Conservation (phyloP, 2,329 filamentous ascomycete species). For the Fusarium goolgardi region DNA sequence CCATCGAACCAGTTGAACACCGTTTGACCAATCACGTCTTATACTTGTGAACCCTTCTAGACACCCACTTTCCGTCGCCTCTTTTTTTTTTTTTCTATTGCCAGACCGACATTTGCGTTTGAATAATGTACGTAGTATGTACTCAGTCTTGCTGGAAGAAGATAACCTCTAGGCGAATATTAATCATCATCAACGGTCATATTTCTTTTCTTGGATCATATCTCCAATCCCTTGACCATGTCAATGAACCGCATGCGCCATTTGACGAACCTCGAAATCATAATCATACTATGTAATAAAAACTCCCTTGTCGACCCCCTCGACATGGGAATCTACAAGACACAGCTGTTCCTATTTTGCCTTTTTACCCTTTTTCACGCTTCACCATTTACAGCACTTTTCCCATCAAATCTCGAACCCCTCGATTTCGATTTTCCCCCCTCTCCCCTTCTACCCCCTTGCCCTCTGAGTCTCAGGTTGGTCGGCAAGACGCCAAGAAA, state of each 20-base stretch:
- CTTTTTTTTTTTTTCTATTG: conserved; percentile 22
- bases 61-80: conserved; percentile 35
- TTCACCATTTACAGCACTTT: conserved; percentile 28
- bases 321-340: conserved; percentile 44
- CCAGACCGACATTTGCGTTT: conserved; percentile 41
- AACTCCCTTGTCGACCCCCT: conserved; percentile 21
- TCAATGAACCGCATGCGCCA: conserved; percentile 14
- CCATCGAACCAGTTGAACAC: conserved; percentile 37
- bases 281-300: neutral
- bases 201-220: conserved; percentile 25
- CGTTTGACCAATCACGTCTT: conserved; percentile 39
- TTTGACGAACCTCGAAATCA: neutral
- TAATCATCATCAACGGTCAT: neutral
- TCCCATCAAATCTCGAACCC: conserved; percentile 22
- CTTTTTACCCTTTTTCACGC: conserved; percentile 12
- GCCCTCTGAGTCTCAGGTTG: conserved; percentile 44
- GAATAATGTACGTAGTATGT: neutral
- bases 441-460: conserved; percentile 11
- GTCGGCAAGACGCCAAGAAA: conserved; percentile 34
- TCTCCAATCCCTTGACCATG: conserved; percentile 9
- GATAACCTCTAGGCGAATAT: neutral
- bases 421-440: conserved; percentile 14
- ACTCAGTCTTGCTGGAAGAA: neutral
- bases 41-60: conserved; percentile 25
- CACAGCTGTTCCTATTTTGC: conserved; percentile 22